Percentiles rank a stretch among this genome's conserved stretches.
Evolutionary conservation across 495 filamentous ascomycete species (phyloP).

Genomic region (Thermothielavioides terrestris): DNA sequence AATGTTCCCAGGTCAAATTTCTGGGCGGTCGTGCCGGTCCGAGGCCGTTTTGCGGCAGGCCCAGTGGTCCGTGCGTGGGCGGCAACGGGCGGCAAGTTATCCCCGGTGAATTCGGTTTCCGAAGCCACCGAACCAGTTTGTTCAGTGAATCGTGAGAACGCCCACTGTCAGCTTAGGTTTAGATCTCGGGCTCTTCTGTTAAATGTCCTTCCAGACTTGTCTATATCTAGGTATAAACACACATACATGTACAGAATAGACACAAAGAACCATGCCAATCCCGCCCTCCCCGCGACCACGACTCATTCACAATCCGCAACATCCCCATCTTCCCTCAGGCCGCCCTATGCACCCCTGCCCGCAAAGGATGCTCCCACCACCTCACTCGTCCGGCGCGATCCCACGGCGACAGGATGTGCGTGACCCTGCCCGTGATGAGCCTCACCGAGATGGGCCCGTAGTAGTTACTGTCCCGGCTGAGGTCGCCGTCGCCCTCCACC

Average conservation of each 20-base stretch:
- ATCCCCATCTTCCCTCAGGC: neutral
- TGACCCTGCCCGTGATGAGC: conserved; percentile 55
- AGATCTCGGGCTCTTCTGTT: no score
- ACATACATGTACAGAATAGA: no score
- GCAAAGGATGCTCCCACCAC: conserved; percentile 40
- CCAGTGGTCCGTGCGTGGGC: conserved; percentile 13
- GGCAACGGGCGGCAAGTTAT: no score
- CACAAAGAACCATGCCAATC: neutral
- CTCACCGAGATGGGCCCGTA: conserved; percentile 59
- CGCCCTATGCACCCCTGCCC: conserved; percentile 8
- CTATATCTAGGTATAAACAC: neutral
- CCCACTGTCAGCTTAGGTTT: no score
- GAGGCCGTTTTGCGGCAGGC: conserved; percentile 11
- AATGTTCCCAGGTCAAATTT: conserved; percentile 17
- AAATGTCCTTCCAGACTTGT: no score
- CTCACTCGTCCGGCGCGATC: conserved; percentile 40
- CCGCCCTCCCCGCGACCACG: neutral
- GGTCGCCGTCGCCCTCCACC: conserved; percentile 64
- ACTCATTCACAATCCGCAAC: neutral
- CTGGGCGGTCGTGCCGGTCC: conserved; percentile 7
- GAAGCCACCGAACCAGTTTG: no score
- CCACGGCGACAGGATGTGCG: conserved; percentile 54
- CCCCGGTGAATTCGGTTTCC: no score
- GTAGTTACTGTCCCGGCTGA: conserved; percentile 62
- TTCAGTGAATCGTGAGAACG: no score